phyloP scores from a whole-genome alignment of 306 rosid genomes.

The Glycine latifolia region DNA sequence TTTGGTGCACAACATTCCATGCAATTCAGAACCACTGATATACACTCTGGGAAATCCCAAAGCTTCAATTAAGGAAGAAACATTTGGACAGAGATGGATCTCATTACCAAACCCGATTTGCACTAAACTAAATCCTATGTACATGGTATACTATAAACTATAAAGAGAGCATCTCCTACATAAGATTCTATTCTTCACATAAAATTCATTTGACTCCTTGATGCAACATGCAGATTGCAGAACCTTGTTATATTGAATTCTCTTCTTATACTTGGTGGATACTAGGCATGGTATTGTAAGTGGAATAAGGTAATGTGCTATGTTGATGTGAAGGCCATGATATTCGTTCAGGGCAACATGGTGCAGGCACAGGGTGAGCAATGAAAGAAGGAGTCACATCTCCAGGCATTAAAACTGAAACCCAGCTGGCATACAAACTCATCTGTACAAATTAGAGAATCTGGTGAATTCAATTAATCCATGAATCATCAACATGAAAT shows the following conservation, averaged over 20 bases:
- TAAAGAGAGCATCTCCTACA: conserved; percentile 10
- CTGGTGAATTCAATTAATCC: not conserved
- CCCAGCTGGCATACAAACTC: conserved; percentile 72
- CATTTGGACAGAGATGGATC: conserved; percentile 28
- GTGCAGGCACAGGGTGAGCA: conserved; percentile 80
- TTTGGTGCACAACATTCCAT: not conserved
- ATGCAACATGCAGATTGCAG: not conserved
- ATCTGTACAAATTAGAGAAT: conserved; percentile 59
- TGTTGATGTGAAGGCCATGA: conserved; percentile 74
- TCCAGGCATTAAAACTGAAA: conserved; percentile 95
- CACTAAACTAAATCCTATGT: conserved; percentile 54
- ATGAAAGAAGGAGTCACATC: conserved; percentile 84
- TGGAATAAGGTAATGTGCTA: conserved; percentile 44
- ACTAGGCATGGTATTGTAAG: conserved; percentile 40
- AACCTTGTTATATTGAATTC: conserved; percentile 27
- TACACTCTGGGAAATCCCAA: not conserved
- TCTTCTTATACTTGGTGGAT: conserved; percentile 42
- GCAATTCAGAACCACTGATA: conserved; percentile 25
- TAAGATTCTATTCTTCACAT: conserved; percentile 40
- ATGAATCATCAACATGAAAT: no score
- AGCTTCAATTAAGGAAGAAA: not conserved
- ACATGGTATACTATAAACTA: conserved; percentile 48
- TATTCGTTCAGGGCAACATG: conserved; percentile 67
- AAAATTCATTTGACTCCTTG: conserved; percentile 27
- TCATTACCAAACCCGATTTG: conserved; percentile 44